These are phyloP conservation scores for Globisporangium spinosum DNA, from an alignment of 352 stramenopile genomes.

Conservation along the genomic window DNA sequence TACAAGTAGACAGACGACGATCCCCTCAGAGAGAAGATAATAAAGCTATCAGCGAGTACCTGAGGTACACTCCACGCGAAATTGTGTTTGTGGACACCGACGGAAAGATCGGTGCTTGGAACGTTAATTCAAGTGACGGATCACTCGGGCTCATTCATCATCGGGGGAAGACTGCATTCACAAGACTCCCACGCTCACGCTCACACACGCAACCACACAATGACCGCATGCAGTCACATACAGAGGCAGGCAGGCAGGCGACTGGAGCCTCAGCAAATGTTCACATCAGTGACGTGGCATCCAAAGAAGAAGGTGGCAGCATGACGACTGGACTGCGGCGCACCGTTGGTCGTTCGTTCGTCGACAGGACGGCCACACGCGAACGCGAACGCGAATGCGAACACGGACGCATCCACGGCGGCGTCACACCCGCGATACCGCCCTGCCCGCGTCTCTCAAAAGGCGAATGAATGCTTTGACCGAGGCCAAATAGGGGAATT, in stretches of 20 bases:
- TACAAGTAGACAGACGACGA: not conserved
- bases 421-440: conserved; percentile 2
- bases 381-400: conserved; percentile 6
- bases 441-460: not conserved
- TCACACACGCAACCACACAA: not conserved
- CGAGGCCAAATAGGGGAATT: not conserved
- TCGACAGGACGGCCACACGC: not conserved
- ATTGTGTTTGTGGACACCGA: conserved; percentile 24
- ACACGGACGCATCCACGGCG: not conserved
- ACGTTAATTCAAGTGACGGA: conserved; percentile 27
- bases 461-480: not conserved
- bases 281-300: not conserved
- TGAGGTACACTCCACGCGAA: conserved; percentile 62
- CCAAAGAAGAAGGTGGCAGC: not conserved
- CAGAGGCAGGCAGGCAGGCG: too few species aligned
- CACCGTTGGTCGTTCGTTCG: not conserved
- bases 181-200: not conserved
- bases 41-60: conserved; percentile 55
- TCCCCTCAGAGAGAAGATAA: conserved; percentile 82
- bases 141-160: conserved; percentile 45
- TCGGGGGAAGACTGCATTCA: conserved; percentile 25
- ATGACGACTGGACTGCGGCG: not conserved
- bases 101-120: conserved; percentile 39
- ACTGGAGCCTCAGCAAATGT: not conserved
- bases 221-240: not conserved